Percentiles rank a stretch among this genome's conserved stretches.
phyloP scores from a whole-genome alignment of 2,329 filamentous ascomycete species.

The Botrytis medusae region DNA sequence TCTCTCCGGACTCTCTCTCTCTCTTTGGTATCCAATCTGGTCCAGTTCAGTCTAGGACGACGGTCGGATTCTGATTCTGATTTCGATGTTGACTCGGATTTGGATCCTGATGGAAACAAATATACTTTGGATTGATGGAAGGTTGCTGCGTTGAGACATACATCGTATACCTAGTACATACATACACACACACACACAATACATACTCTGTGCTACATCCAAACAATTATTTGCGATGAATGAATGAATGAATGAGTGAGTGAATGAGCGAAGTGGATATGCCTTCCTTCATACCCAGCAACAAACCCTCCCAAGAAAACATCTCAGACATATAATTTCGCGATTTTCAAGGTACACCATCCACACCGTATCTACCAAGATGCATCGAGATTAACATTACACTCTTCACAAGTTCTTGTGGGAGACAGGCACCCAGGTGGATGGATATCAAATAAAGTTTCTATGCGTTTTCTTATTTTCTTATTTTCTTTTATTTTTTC shows the following conservation, averaged over 20 bases:
- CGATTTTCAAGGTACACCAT: not conserved
- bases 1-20: not conserved
- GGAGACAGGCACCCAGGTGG: not conserved
- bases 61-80: too few species aligned
- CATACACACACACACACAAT: too few species aligned
- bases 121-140: not conserved
- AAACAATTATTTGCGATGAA: too few species aligned
- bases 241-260: not conserved
- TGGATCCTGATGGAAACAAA: not conserved
- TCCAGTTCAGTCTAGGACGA: too few species aligned
- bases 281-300: not conserved
- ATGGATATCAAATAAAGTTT: not conserved
- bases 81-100: not conserved
- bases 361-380: not conserved
- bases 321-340: conserved; percentile 1
- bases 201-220: too few species aligned
- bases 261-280: not conserved
- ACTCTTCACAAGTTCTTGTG: not conserved
- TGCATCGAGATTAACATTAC: not conserved
- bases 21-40: too few species aligned
- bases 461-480: not conserved
- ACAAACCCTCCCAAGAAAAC: not conserved
- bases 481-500: not conserved
- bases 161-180: too few species aligned
- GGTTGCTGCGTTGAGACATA: not conserved